Base-by-base conservation (phyloP, 257 asterid species). In the Catharanthus roseus region DNA sequence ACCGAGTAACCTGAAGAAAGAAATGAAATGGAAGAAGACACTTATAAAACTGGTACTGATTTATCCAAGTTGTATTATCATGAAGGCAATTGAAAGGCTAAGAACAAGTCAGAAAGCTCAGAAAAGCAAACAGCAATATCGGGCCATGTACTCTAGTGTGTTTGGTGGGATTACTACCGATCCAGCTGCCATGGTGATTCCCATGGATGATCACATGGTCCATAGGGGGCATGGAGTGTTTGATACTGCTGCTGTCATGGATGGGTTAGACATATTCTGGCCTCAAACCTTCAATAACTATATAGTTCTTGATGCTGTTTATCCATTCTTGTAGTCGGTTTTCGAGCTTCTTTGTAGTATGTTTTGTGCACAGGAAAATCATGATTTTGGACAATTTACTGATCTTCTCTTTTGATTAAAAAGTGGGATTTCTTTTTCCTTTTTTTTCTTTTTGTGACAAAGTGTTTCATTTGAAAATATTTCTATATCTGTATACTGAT, bases 211-310 rank as follows among this genome's bases (percentile, higher is more conserved):
- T 69, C 99, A 93, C 85, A 87, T 93, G 81, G 96, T 91, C 75
- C 99, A 93, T 72, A 81, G 99, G 86, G 97, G 99, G 38, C 99
- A 93, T 68, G 97, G 96, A 63, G 96, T 93, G 69, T 93, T 93
- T 70, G 99, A 93, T 57, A 93, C 99, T 15, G 96, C 97, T 10
- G 90, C 96, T 1, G 88, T 93, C 41, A 34, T 83, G 74, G 90
- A 89, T 41, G 97, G 99, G 97, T 93, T 63, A 72, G 95, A 79
- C 44, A 70, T 55, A 41, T 29, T 74, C 72, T 69, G 38, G 31
- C 61, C 72, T 74, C 10, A 24, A 56, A 29, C 55, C 8, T 42
- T 39, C 42, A 21, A 47, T 31, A 31, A 45, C 15, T 36, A 3
- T 41, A 9, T 67, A 23, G 15, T 41, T 33, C 44, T 56, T 21